Percentiles rank a stretch among this genome's conserved stretches.
These are phyloP conservation scores for Sporothrix phasma DNA, from an alignment of 2,329 filamentous ascomycete species.

Conservation along the genomic window DNA sequence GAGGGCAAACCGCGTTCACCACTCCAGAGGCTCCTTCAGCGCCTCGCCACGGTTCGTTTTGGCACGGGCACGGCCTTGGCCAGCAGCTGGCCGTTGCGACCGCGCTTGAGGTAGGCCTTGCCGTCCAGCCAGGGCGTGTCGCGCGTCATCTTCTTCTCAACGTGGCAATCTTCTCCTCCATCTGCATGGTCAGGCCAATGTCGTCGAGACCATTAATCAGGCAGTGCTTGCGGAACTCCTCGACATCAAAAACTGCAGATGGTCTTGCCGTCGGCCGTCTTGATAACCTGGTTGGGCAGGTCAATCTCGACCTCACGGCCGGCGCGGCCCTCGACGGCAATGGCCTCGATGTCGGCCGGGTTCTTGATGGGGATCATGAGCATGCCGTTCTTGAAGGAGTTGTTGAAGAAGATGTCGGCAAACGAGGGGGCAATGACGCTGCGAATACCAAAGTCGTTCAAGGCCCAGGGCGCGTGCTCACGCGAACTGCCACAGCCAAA, in stretches of 20 bases:
- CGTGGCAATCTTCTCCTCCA: constrained; percentile 74
- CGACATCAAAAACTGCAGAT: constrained; percentile 77
- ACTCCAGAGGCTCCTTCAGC: constrained; percentile 78
- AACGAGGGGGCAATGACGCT: constrained; percentile 81
- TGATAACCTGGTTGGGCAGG: constrained; percentile 73
- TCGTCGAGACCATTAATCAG: constrained; percentile 89
- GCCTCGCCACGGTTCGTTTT: constrained; percentile 80
- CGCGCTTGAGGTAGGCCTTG: constrained; percentile 61
- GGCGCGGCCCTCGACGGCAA: constrained; percentile 67
- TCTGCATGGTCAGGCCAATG: constrained; percentile 87
- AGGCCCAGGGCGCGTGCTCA: constrained; percentile 94
- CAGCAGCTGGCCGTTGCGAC: constrained; percentile 43
- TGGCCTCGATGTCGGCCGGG: constrained; percentile 52
- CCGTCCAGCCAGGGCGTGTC: constrained; percentile 91
- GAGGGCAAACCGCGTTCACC: constrained; percentile 45
- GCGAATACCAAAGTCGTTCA: constrained; percentile 92
- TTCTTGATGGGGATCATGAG: constrained; percentile 70
- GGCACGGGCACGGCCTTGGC: constrained; percentile 61
- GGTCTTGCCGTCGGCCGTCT: constrained; percentile 60
- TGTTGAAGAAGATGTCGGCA: constrained; percentile 97
- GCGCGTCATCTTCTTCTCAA: constrained; percentile 66
- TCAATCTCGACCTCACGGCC: constrained; percentile 84
- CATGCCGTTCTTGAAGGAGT: constrained; percentile 99
- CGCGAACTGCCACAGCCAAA: constrained; percentile 90
- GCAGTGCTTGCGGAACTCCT: constrained; percentile 91